Base-by-base conservation (phyloP, 2,329 filamentous ascomycete species). In the Bretziella fagacearum region DNA sequence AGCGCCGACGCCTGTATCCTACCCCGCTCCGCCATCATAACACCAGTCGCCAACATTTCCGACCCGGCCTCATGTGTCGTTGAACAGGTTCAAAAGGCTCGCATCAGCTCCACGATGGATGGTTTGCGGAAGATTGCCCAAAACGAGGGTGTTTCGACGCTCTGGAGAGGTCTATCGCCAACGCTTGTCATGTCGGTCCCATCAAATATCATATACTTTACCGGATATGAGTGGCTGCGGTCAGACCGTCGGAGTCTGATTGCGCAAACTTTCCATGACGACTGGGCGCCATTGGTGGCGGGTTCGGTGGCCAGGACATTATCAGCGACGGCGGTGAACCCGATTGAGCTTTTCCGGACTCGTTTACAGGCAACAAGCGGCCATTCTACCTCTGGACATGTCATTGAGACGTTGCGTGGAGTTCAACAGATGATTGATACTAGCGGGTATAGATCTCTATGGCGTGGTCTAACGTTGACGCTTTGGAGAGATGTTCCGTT, bases 401-500 rank as follows among this genome's bases (percentile, higher is more conserved):
- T 96, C 55, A 70, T 76, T 45, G 79, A 86, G 47, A 94, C 91
- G 0, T 69, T 94, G 49, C 67, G 73, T 33, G 82, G 82, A 3
- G 63, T 96, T 25, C 69, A 75, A 54, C 76, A 81, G 26, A 91
- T 95, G 84, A 84, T 94, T 1, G 69, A 70, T 7, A 64, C 66
- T 0, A 73, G 84, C 52, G 91, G 91, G 2, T 85, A 91, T 54
- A 70, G 71, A 1, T 84, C 86, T 2, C 66, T 98, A 0, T 98
- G 91, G 91, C 73, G 89, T 48, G 91, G 91, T 0, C 65, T 98
- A 47, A 86, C 81, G 0, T 66, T 98, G 55, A 96, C 89, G 0
- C 72, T 98, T 49, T 98, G 91, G 91, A 74, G 91, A 53, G 91
- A 98, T 58, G 91, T 96, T 0, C 91, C 91, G 0, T 98, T 98